These are phyloP conservation scores for Rhizomucor pusillus DNA, from an alignment of 371 early-diverging fungal genomes.

Conservation along the genomic window DNA sequence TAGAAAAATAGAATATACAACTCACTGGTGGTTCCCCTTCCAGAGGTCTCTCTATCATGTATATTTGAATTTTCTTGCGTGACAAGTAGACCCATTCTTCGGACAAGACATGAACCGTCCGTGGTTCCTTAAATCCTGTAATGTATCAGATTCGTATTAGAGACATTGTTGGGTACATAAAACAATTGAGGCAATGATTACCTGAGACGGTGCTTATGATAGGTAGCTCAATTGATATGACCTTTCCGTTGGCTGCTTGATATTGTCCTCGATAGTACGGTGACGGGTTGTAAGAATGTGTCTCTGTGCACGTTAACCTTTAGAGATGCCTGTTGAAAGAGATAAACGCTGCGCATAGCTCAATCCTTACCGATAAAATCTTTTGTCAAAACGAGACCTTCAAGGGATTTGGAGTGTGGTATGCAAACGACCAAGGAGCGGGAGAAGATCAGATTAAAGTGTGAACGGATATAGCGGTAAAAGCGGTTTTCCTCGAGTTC, in stretches of 20 bases:
- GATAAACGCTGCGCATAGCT: background rate
- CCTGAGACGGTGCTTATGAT: conserved; percentile 48
- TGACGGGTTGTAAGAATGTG: conserved; percentile 58
- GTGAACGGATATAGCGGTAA: conserved; percentile 40
- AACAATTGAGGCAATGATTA: conserved; percentile 13
- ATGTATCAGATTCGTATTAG: conserved; percentile 1
- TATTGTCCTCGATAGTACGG: conserved; percentile 61
- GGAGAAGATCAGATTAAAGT: conserved; percentile 40
- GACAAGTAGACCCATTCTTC: conserved; percentile 54
- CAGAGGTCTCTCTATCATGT: conserved; percentile 50
- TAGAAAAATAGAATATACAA: conserved; percentile 10
- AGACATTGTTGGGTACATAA: background rate
- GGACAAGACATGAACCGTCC: conserved; percentile 49
- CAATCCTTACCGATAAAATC: conserved; percentile 49
- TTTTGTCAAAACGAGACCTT: conserved; percentile 52
- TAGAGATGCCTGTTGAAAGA: too few relatives aligned
- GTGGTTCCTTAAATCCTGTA: conserved; percentile 53
- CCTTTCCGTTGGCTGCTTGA: conserved; percentile 54
- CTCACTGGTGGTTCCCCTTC: conserved; percentile 39
- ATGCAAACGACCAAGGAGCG: conserved; percentile 54
- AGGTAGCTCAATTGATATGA: conserved; percentile 52
- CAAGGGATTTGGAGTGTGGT: conserved; percentile 53
- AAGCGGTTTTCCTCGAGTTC: conserved; percentile 52
- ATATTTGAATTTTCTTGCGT: conserved; percentile 46
- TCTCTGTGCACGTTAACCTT: conserved; percentile 30